Base-by-base conservation (phyloP, 179 eudicot species). In the Amaranthus tricolor region DNA sequence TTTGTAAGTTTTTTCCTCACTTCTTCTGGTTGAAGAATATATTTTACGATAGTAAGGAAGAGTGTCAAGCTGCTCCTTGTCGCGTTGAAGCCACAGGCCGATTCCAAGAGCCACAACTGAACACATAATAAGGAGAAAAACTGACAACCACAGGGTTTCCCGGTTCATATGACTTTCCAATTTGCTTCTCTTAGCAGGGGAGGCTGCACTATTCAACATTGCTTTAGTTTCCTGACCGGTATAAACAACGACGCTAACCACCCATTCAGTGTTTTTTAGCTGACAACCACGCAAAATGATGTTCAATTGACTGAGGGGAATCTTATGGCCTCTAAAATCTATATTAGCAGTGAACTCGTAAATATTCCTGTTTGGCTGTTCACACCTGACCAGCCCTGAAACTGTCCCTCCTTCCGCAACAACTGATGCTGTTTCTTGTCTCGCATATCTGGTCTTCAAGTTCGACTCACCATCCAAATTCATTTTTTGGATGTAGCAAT, bases 211-310 rank as follows among this genome's bases (percentile, higher is more conserved):
- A 78, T 94, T 94, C 77, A 94, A 67, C 98, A 91, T 91, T 64
- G 98, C 98, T 85, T 94, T 94, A 55, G 98, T 94, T 79, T 94
- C 98, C 81, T 94, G 97, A 68, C 98, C 98, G 76, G 97, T 95
- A 83, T 94, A 94, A 63, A 94, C 97, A 56, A 89, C 96, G 31
- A 90, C 94, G 69, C 98, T 97, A 76, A 91, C 80, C 45, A 84
- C 92, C 97, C 96, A 94, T 61, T 86, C 97, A 17, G 98, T 94
- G 82, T 94, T 94, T 85, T 94, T 94, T 74, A 94, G 87, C 86
- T 94, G 98, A 80, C 97, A 94, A 71, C 98, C 98, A 71, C 98
- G 97, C 84, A 94, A 86, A 70, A 94, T 86, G 74, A 94, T 94
- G 79, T 92, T 94, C 68, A 94, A 94, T 79, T 94, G 98, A 81